Percentiles rank a stretch among this genome's conserved stretches.
These are phyloP conservation scores for Micractinium conductrix DNA, from an alignment of 139 green algal species.

Conservation along the genomic window DNA sequence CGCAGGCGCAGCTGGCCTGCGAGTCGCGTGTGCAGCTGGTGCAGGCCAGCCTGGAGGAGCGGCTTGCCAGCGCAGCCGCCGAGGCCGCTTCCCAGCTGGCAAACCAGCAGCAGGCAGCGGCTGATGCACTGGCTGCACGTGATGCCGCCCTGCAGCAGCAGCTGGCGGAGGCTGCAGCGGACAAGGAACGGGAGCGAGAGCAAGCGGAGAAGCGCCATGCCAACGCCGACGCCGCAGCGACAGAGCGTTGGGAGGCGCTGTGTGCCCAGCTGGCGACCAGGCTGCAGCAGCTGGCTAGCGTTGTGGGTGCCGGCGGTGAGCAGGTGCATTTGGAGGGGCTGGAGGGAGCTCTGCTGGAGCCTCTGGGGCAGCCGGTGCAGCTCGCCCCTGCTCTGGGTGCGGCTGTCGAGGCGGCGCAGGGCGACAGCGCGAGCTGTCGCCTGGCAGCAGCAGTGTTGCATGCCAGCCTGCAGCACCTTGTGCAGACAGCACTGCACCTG, in stretches of 20 bases:
- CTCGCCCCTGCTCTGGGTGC: too few relatives aligned
- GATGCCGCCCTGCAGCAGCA: slow-evolving; percentile 12
- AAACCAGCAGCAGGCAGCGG: neutral
- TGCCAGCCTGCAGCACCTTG: neutral
- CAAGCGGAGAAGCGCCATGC: neutral
- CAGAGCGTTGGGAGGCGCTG: slow-evolving; percentile 2
- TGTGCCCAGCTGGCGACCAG: neutral
- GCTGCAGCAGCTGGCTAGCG: neutral
- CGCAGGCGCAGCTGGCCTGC: neutral
- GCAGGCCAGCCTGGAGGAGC: neutral
- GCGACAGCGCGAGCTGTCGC: neutral
- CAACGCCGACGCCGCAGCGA: too few relatives aligned
- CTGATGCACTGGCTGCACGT: neutral
- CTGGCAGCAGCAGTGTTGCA: neutral
- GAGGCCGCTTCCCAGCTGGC: neutral
- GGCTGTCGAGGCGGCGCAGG: neutral
- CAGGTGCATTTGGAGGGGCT: neutral
- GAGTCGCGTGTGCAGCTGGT: neutral
- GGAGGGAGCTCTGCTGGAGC: neutral
- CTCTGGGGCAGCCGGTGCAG: neutral
- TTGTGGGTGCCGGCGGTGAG: neutral
- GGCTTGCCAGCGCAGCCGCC: neutral
- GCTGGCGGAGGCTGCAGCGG: neutral
- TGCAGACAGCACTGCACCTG: neutral
- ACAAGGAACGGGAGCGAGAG: neutral